Base-by-base conservation (phyloP, 306 rosid genomes). In the Benincasa hispida region DNA sequence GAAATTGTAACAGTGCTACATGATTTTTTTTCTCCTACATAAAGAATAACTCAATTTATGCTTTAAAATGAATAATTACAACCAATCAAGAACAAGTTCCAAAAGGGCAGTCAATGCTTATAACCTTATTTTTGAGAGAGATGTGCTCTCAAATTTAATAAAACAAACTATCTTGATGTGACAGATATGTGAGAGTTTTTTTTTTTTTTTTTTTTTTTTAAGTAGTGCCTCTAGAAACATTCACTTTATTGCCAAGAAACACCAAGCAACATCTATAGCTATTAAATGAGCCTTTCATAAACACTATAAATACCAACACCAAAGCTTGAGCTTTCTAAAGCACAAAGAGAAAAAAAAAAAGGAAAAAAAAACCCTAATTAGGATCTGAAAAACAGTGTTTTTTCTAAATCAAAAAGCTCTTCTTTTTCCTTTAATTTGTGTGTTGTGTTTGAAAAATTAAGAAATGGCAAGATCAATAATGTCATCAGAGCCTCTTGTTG, bases 401-500 rank as follows among this genome's bases (percentile, higher is more conserved):
- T n/a, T n/a, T n/a, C n/a, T n/a, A n/a, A n/a, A n/a, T n/a, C n/a
- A n/a, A n/a, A n/a, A n/a, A n/a, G n/a, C n/a, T n/a, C n/a, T n/a
- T n/a, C n/a, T n/a, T n/a, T n/a, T n/a, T n/a, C n/a, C n/a, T n/a
- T n/a, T n/a, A n/a, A n/a, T n/a, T n/a, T n/a, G n/a, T 9, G 8
- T n/a, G 25, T n/a, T 28, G 9, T 35, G 6, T 63, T 61, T 53
- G n/a, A 37, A 8, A 37, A 37, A 34, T 34, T 34, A 5, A 3
- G 35, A 19, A 66, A 90, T 89, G 97, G 84, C 88, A n/a, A n/a
- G n/a, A n/a, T n/a, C n/a, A n/a, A n/a, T n/a, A n/a, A n/a, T n/a
- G n/a, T n/a, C n/a, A 1, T 50, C 82, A 4, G 92, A 91, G 18
- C 92, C 98, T 59, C 84, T 93, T 11, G 53, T 80, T 54, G 85